Evolutionary conservation across 2,329 filamentous ascomycete genomes (phyloP), one percentile per base, ranked within the genome.

Genomic region (Catunica adiposa): DNA sequence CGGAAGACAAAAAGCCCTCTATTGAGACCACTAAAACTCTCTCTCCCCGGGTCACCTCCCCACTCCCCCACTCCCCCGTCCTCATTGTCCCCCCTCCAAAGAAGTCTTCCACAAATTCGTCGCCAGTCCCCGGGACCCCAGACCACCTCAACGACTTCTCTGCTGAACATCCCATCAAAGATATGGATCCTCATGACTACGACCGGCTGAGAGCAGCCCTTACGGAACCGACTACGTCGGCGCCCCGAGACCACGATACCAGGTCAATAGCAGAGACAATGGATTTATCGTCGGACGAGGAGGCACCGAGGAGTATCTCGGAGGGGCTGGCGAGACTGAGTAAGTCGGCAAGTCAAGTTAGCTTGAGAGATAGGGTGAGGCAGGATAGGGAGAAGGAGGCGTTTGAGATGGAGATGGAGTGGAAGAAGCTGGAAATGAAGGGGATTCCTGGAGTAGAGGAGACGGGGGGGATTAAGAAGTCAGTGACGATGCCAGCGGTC

Each of bases 381-480:
- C 38, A 23, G n/a, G 60, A 60, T 26, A 56, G 61, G 23, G 58
- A 62, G 31, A 59, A 61, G 52, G 60, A 60, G 5, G 53, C 56
- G 22, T 58, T 61, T 26, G 60, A 57, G 44, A 57, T 59, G 51
- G 60, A 58, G 22, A 54, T 38, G 23, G 56, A 58, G 50, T 58
- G 56, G 56, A 38, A 53, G 50, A 58, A 58, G 42, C 44, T 58
- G 26, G 56, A 52, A 14, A 40, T 52, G 2, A 51, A 11, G 5
- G 29, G 29, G 29, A 34, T 34, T 34, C 5, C 5, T 5, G 29
- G 29, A 11, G 5, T 34, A 5, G 11, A 5, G 29, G 29, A 11
- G 29, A 11, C 42, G 22, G 50, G 50, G 22, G 55, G 55, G 42
- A 50, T 51, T 5, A 55, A 56, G 48, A 46, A 31, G n/a, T 48